A percentile compares a stretch with the other conserved stretches of the same genome.
phyloP scores from a whole-genome alignment of 2,329 filamentous ascomycete genomes.

The Aureobasidium sp. region DNA sequence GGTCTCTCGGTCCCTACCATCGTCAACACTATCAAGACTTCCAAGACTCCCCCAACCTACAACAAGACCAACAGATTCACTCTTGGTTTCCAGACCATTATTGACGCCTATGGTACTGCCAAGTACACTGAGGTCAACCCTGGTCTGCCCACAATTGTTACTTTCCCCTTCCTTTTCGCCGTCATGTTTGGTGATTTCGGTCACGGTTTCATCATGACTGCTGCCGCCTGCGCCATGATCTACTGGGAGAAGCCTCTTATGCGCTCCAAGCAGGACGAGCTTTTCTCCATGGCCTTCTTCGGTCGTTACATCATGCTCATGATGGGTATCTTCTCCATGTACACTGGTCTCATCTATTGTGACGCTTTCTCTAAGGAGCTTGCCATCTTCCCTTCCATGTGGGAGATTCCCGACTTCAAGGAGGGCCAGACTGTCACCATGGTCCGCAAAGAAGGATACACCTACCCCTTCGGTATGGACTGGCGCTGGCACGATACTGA shows the following conservation, averaged over 20 bases:
- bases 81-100: constrained; percentile 95
- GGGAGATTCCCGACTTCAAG: constrained; percentile 72
- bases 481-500: constrained; percentile 96
- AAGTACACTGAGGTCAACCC: constrained; percentile 98
- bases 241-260: constrained; percentile 82
- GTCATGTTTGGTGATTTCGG: constrained; percentile 99
- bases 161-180: constrained; percentile 98
- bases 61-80: constrained; percentile 99
- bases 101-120: constrained; percentile 94
- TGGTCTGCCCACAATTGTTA: constrained; percentile 87
- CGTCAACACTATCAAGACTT: constrained; percentile 94
- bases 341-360: constrained; percentile 95
- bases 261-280: constrained; percentile 86
- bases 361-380: constrained; percentile 93
- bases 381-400: constrained; percentile 80
- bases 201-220: constrained; percentile 82
- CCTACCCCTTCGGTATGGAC: constrained; percentile 92
- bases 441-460: constrained; percentile 58
- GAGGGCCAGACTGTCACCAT: constrained; percentile 57
- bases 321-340: constrained; percentile 96
- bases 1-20: constrained; percentile 97
- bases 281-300: constrained; percentile 98
- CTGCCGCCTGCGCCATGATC: constrained; percentile 83
- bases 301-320: constrained; percentile 97
- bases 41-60: constrained; percentile 95